Evolutionary conservation across 495 filamentous ascomycete genomes (phyloP), one percentile per base, ranked within the genome.

Genomic region (Platismatia glauca): DNA sequence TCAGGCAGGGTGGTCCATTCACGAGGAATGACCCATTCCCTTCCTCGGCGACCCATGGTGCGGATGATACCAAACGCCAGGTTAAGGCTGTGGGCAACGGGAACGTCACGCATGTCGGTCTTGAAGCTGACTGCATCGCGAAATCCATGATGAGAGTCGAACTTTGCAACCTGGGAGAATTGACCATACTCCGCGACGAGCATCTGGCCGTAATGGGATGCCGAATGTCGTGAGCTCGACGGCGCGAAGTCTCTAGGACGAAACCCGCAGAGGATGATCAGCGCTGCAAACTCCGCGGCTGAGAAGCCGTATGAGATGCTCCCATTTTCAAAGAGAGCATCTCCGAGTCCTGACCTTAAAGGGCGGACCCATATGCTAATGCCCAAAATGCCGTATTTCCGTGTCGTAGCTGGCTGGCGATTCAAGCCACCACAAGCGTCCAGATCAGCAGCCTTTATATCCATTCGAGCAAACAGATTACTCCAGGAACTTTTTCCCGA

Each of bases 241-340:
- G 39, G 57, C 12, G 57, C 31, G 11, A 59, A 46, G 15, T 39
- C 57, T 29, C 18, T 20, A n/a, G 57, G 57, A 46, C 22, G 24
- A 29, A 59, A 59, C 20, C 57, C 57, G 27, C 57, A 59, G 0
- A 59, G 8, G 15, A 46, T 43, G 11, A 59, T 33, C 29, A 43
- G 20, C 27, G 33, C 57, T 59, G 57, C 27, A 41, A 59, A 59
- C 57, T 59, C 57, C 7, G 57, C 38, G 27, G 57, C 57, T 15
- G 57, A 59, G n/a, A 59, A 59, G 20, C 57, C 57, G 27, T 59
- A 59, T 1, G 24, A 46, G 6, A 41, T 31, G 22, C 57, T 59
- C 7, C 57, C 57, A 33, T 46, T 39, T 20, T 59, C 37, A 4
- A 59, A 18, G 4, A 59, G 18, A 27, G n/a, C 57, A 46, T 59